Evolutionary conservation across 345 rosid species (phyloP), one percentile per base, ranked within the genome.

Genomic region (Lepidium aucheri): DNA sequence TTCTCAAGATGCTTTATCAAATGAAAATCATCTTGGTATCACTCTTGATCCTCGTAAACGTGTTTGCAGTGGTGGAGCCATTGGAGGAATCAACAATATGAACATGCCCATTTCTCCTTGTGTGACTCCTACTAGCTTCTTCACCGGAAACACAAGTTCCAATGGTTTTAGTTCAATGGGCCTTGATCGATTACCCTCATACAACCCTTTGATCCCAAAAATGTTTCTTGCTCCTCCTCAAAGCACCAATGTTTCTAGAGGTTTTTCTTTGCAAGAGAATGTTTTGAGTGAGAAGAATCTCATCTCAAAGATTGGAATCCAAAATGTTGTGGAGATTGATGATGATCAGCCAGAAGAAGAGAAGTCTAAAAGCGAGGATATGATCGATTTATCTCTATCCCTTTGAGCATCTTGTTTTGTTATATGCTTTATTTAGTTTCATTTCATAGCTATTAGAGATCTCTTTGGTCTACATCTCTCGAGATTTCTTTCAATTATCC

Each of bases 11-110:
- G 59, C 70, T 47, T 56, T 72, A 40, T 72, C 76, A 18, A 56
- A 72, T 55, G 76, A 72, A 5, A 72, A 72, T 32, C 76, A 72
- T 64, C 76, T 72, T 57, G 76, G 76, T 39, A 56, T 72, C 59
- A 72, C 70, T 64, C 65, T 72, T 55, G 60, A 64, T 1, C 57
- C 60, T 32, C 15, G 14, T 11, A 64, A 64, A 32, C 76, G 43
- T n/a, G 0, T 40, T 55, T 30, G 46, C 36, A 52, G 64, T 15
- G 7, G 33, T n/a, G 63, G 62, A 12, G 12, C 17, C 62, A 8
- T 2, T 24, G 54, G 52, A 20, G 74, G 67, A 58, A 12, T 1
- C 16, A 1, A 32, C 7, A 33, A 16, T 20, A 61, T 60, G 67
- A 61, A 63, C 38, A 40, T 71, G 69, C 1, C 60, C 30, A 4